Evolutionary conservation across 2,329 filamentous ascomycete species (phyloP).

Genomic region (Pseudophaeomoniella oleicola): DNA sequence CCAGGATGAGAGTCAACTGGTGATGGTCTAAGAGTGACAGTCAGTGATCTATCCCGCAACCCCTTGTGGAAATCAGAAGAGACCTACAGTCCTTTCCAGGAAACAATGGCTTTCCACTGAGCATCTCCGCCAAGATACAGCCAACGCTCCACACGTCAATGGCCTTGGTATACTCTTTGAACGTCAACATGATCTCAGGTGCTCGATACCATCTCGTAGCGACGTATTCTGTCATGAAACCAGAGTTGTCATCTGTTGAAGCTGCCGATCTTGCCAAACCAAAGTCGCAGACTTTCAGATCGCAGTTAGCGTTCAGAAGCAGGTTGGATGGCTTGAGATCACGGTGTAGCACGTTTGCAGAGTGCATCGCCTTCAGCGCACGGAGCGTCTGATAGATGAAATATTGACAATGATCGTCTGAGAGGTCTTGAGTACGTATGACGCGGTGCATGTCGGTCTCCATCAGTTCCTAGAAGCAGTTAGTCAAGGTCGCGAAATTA

Average conservation of each 20-base stretch:
- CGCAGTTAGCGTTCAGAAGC: constrained; percentile 94
- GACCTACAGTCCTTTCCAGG: constrained; percentile 91
- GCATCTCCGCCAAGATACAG: constrained; percentile 96
- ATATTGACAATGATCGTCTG: constrained; percentile 98
- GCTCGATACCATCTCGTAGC: constrained; percentile 98
- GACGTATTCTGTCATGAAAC: constrained; percentile 99
- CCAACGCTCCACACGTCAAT: constrained; percentile 99
- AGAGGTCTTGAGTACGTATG: constrained; percentile 94
- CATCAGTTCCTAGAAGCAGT: constrained; percentile 66
- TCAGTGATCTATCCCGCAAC: constrained; percentile 2
- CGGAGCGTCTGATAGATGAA: constrained; percentile 99
- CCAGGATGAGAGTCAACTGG: constrained; percentile 90
- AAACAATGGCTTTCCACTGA: constrained; percentile 95
- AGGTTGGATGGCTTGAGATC: constrained; percentile 97
- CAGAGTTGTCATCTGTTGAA: constrained; percentile 97
- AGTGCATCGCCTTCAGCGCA: constrained; percentile 98
- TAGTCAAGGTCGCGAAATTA: no score
- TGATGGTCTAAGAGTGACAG: constrained; percentile 59
- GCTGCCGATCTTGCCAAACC: constrained; percentile 89
- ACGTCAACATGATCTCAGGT: constrained; percentile 98
- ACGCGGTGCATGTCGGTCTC: constrained; percentile 99
- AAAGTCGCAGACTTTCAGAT: constrained; percentile 98
- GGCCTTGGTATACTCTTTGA: constrained; percentile 99
- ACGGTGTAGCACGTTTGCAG: constrained; percentile 91
- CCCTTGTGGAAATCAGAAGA: no score